Conservation (phyloP, 176 grass and related monocot genomes). For the Carex kokanica region DNA sequence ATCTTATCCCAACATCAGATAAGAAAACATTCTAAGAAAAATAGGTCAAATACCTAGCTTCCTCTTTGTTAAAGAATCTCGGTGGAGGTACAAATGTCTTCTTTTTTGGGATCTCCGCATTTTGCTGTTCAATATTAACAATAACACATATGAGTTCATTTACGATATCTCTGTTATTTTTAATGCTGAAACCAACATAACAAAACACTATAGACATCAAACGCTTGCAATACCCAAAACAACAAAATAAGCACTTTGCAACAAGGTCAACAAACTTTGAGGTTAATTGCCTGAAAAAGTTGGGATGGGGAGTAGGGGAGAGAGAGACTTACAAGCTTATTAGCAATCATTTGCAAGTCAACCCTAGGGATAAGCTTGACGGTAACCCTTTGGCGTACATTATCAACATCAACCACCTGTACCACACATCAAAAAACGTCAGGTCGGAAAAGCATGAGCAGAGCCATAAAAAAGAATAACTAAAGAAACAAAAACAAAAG, state of each 20-base stretch:
- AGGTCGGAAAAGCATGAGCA: constrained; percentile 15
- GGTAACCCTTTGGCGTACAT: constrained; percentile 62
- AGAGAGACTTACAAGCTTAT: constrained; percentile 60
- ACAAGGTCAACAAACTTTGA: constrained; percentile 25
- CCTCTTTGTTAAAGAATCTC: constrained; percentile 96
- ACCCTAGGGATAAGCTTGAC: constrained; percentile 96
- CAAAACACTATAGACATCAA: not conserved
- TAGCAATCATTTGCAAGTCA: constrained; percentile 91
- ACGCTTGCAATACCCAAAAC: not conserved
- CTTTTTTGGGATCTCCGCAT: constrained; percentile 75
- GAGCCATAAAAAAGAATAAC: constrained; percentile 7
- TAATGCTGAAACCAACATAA: too few species aligned
- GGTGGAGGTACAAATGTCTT: constrained; percentile 95
- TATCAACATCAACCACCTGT: constrained; percentile 97
- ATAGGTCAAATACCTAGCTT: constrained; percentile 76
- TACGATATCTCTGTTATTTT: not conserved
- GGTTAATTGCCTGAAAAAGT: constrained; percentile 59
- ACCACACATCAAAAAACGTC: constrained; percentile 21
- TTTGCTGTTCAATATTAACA: constrained; percentile 61
- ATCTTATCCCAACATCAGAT: not conserved
- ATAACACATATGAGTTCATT: not conserved
- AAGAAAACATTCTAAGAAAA: not conserved
- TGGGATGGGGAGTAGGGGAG: not conserved
- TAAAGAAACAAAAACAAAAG: not conserved
- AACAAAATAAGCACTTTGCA: constrained; percentile 5